Evolutionary conservation across 306 rosid species (phyloP), one percentile per base, ranked within the genome.

Genomic region (Neltuma alba): DNA sequence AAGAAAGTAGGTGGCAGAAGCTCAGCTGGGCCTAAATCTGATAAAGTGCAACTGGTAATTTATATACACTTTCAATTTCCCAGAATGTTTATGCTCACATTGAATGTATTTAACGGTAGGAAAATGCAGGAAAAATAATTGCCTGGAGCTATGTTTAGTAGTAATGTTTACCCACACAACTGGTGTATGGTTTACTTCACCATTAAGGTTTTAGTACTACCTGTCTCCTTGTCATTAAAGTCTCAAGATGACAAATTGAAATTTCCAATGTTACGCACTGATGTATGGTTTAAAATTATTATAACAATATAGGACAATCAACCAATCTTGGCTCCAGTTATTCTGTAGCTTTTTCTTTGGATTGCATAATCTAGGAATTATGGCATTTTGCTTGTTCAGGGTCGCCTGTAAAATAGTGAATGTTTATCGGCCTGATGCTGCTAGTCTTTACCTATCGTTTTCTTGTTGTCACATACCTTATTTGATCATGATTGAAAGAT

Each of bases 41-140:
- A 94, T 7, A 94, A 89, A 94, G 89, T 92, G 70, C 97, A 92
- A 85, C 83, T 94, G 97, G 99, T 94, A 89, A 84, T 74, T 74
- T 79, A 64, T 33, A 58, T 71, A 60, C 73, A 45, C 72, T 81
- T 72, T 52, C 52, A 68, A 52, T 74, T 76, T 33, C 45, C 77
- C 66, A 30, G 42, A 41, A 31, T 30, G 25, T 50, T 37, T 81
- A 15, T 44, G 64, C 70, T 75, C 21, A 48, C 41, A 57, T 76
- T 74, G 80, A 55, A 71, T 69, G 71, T 75, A 64, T 62, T 66
- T 65, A 60, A 42, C 67, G 75, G 76, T 67, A 47, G 63, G 60
- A 9, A 76, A 66, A 52, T 45, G 42, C 72, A 18, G 23, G 76
- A 70, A 40, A 83, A 69, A 11, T 69, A 70, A 38, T 79, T 62